Base-by-base conservation (phyloP, 768 basidiomycete genomes). In the Ramaria sp. region DNA sequence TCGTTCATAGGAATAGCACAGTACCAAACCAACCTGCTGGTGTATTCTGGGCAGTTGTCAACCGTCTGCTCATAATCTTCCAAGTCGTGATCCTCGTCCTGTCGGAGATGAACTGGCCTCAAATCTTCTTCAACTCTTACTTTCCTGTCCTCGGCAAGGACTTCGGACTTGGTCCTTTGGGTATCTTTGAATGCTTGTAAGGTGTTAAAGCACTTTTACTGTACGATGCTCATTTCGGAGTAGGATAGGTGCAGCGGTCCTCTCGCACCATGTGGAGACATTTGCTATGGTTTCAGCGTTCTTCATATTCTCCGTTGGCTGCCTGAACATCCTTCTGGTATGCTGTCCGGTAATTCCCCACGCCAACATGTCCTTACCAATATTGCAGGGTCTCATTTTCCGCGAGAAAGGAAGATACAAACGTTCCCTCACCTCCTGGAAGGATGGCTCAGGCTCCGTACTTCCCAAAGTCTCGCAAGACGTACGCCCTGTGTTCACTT, bases 21-120 rank as follows among this genome's bases (percentile, higher is more conserved):
- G 90, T 96, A 4, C 92, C 92, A 4, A 90, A 91, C 69, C 91
- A 95, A 68, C 79, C 88, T 31, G 92, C 88, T 19, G 92, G 92
- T 27, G 79, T 81, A 9, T 95, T 96, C 72, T 96, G 91, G 88
- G 88, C 89, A 4, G 83, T 95, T 60, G 73, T 94, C 60, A 90
- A 91, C 70, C 78, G 89, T 59, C 77, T 95, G 56, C 79, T 95
- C 68, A 90, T 95, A 68, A 81, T 92, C 60, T 83, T 88, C 69
- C 88, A 93, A 73, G 79, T 85, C 59, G 68, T 92, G 64, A 75
- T 91, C 33, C 82, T 95, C 64, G 70, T 92, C 60, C 69, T 92
- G 57, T 87, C 91, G 56, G 93, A 96, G 70, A 60, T 92, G 58
- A 83, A 87, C 60, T 88, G 89, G 79, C 90, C 90, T 11, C 69